Percentiles rank a stretch among this genome's conserved stretches.
phyloP scores from a whole-genome alignment of 2,329 filamentous ascomycete genomes.

The Talaromyces sp. region DNA sequence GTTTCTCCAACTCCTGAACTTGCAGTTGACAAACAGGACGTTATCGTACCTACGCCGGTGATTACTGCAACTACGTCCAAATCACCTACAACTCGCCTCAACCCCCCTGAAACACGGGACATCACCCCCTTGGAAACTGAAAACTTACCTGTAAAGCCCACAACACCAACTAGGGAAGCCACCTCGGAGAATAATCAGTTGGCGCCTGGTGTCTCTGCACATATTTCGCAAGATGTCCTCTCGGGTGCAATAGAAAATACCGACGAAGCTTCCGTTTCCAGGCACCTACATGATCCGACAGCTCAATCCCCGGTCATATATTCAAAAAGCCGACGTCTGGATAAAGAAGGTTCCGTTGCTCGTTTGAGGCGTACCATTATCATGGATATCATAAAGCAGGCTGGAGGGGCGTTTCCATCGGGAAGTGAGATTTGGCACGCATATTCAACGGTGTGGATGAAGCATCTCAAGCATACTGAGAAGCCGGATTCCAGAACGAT shows the following conservation, averaged over 20 bases:
- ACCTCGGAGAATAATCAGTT: background rate
- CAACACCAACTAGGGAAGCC: background rate
- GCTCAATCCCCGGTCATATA: background rate
- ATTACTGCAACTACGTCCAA: background rate
- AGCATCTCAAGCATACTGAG: slow-evolving; percentile 40
- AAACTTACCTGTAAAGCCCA: background rate
- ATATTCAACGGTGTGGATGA: slow-evolving; percentile 55
- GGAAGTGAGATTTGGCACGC: slow-evolving; percentile 56
- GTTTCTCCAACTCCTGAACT: background rate
- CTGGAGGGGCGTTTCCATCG: slow-evolving; percentile 56
- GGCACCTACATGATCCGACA: background rate
- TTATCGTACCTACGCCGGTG: background rate
- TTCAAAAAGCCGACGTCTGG: slow-evolving; percentile 24
- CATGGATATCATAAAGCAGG: slow-evolving; percentile 54
- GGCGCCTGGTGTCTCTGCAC: background rate
- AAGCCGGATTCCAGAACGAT: slow-evolving; percentile 56
- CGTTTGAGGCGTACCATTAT: slow-evolving; percentile 52
- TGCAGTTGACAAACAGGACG: background rate
- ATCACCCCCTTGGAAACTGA: background rate
- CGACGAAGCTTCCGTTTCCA: background rate
- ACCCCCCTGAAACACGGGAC: background rate
- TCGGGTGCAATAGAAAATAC: background rate
- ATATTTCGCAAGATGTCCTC: background rate
- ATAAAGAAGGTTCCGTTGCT: slow-evolving; percentile 45
- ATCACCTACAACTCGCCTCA: background rate